A percentile compares a stretch with the other conserved stretches of the same genome.
Evolutionary conservation across 2,329 filamentous ascomycete genomes (phyloP).

Genomic region (Apiospora kogelbergensis): DNA sequence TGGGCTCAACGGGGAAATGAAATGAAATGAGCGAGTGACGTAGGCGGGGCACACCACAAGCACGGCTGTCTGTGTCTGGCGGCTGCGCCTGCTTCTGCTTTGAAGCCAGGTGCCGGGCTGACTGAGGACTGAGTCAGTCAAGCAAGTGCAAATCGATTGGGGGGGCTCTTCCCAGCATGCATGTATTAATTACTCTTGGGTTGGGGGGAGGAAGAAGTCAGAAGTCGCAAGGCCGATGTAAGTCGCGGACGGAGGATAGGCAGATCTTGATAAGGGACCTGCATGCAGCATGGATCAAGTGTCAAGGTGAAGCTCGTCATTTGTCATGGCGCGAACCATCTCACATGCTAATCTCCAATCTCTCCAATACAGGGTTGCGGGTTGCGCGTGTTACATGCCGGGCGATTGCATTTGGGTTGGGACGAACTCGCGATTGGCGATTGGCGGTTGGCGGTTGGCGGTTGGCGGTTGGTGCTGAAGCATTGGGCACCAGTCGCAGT

Average conservation of each 20-base stretch:
- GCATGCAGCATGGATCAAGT: background rate
- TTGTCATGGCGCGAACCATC: background rate
- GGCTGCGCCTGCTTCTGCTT: background rate
- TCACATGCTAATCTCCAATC: conserved; percentile 5
- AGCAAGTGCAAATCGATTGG: background rate
- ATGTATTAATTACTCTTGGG: too few relatives aligned
- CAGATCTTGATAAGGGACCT: background rate
- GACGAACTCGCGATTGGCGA: conserved; percentile 2
- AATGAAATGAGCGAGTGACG: conserved; percentile 7
- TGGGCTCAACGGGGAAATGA: background rate
- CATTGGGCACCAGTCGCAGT: background rate
- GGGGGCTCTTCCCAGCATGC: too few relatives aligned
- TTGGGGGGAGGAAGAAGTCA: background rate
- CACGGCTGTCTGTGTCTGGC: background rate
- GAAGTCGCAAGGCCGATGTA: background rate
- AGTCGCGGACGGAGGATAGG: too few relatives aligned
- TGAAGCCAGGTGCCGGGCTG: background rate
- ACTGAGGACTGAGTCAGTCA: background rate
- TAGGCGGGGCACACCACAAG: conserved; percentile 8
- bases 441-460: background rate
- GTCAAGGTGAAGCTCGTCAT: background rate
- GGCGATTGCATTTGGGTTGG: background rate
- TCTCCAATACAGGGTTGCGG: background rate
- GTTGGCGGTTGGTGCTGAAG: background rate
- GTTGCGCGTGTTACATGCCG: background rate